Conservation (phyloP, 2,329 filamentous ascomycete genomes). For the Ophiocordyceps camponoti-saundersi region DNA sequence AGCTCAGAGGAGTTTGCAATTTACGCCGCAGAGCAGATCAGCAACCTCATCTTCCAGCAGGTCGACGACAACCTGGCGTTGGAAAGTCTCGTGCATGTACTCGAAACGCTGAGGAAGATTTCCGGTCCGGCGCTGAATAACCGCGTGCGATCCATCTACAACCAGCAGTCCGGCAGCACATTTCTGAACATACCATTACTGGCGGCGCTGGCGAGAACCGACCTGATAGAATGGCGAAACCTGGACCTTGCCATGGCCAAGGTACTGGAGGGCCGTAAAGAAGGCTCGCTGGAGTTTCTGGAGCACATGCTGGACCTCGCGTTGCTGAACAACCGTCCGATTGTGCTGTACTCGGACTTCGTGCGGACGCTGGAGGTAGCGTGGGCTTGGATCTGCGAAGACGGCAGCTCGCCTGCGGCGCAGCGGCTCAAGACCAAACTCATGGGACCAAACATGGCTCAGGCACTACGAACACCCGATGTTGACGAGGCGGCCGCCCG, state of each 20-base stretch:
- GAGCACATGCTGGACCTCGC: conserved; percentile 63
- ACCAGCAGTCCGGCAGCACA: conserved; percentile 34
- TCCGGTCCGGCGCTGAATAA: conserved; percentile 34
- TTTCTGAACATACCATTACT: conserved; percentile 42
- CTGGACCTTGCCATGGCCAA: conserved; percentile 59
- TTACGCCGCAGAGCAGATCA: conserved; percentile 43
- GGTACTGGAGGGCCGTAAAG: conserved; percentile 53
- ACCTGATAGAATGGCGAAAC: conserved; percentile 43
- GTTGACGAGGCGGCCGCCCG: conserved; percentile 37
- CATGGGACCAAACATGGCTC: conserved; percentile 21
- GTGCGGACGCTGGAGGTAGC: conserved; percentile 66
- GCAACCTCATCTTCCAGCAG: conserved; percentile 35
- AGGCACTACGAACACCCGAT: conserved; percentile 24
- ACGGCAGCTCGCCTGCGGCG: conserved; percentile 45
- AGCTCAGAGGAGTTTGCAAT: conserved; percentile 42
- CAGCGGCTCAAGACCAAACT: conserved; percentile 55
- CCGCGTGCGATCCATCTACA: conserved; percentile 37
- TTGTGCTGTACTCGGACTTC: conserved; percentile 72
- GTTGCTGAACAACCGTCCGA: conserved; percentile 59
- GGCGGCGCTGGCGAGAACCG: conserved; percentile 38
- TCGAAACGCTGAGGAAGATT: conserved; percentile 44
- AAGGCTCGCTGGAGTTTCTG: conserved; percentile 62
- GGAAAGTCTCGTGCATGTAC: conserved; percentile 44
- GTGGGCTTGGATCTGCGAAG: conserved; percentile 64
- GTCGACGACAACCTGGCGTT: conserved; percentile 38